Evolutionary conservation across 75 land plant genomes (phyloP).

Genomic region (Sequoia sempervirens): DNA sequence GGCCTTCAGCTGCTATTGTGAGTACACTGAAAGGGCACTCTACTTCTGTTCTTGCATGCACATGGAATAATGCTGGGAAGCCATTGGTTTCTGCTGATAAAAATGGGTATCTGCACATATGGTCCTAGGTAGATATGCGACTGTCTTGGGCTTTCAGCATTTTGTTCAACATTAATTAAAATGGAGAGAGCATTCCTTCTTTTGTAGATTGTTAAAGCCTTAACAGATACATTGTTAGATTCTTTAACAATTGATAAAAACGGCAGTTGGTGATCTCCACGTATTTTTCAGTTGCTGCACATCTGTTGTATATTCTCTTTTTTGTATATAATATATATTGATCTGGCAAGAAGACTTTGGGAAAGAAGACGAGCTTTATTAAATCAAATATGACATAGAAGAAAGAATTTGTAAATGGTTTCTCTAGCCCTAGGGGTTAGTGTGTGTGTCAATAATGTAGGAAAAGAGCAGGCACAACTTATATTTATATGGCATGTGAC

Average conservation of each 20-base stretch:
- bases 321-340: not conserved
- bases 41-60: constrained; percentile 71
- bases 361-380: not conserved
- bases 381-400: not conserved
- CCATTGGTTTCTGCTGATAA: constrained; percentile 78
- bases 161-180: not conserved
- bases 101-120: constrained; percentile 66
- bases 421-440: not conserved
- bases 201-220: not conserved
- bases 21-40: constrained; percentile 62
- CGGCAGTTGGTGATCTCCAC: not conserved
- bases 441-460: too few relatives aligned
- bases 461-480: too few relatives aligned
- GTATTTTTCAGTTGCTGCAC: not conserved
- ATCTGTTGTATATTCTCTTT: not conserved
- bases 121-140: constrained; percentile 39
- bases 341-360: not conserved
- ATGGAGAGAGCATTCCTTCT: not conserved
- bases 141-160: not conserved
- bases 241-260: not conserved
- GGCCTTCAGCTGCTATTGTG: constrained; percentile 36
- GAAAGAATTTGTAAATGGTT: not conserved
- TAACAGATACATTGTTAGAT: not conserved
- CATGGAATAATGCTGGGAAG: constrained; percentile 85
- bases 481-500: too few relatives aligned